phyloP scores from a whole-genome alignment of 768 basidiomycete genomes.

The Boletus edulis region DNA sequence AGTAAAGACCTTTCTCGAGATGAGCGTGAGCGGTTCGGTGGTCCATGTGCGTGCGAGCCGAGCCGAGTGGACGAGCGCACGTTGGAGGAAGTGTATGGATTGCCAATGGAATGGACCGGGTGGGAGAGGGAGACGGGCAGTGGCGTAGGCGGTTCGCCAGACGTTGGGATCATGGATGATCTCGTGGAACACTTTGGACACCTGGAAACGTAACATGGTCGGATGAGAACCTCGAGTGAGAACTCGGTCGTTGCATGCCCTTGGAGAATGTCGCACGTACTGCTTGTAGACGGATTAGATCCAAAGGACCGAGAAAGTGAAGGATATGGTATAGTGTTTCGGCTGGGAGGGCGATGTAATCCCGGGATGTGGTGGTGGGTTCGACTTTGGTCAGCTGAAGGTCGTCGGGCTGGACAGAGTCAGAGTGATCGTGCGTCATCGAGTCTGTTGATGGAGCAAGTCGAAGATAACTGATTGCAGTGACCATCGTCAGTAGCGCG shows the following conservation, averaged over 20 bases:
- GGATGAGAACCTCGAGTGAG: no score
- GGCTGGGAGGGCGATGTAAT: conserved; percentile 7
- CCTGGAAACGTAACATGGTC: conserved; percentile 4
- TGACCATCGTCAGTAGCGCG: no score
- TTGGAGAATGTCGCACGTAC: neutral
- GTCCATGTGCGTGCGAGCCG: conserved; percentile 16
- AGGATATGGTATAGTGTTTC: conserved; percentile 18
- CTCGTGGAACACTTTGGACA: conserved; percentile 10
- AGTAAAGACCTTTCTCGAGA: conserved; percentile 2
- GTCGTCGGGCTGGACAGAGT: neutral
- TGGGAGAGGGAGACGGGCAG: conserved; percentile 11
- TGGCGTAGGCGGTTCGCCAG: conserved; percentile 14
- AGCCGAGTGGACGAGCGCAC: conserved; percentile 15
- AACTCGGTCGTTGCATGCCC: no score
- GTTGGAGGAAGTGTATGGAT: conserved; percentile 16
- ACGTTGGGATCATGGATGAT: conserved; percentile 10
- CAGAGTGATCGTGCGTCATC: conserved; percentile 10
- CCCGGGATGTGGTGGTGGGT: neutral
- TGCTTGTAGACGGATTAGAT: conserved; percentile 13
- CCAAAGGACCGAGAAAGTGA: conserved; percentile 1
- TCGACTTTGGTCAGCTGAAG: neutral
- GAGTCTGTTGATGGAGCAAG: neutral
- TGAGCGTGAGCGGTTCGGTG: conserved; percentile 5
- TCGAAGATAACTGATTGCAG: no score
- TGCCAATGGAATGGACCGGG: conserved; percentile 22